A percentile compares a stretch with the other conserved stretches of the same genome.
These are phyloP conservation scores for Populus euphratica DNA, from an alignment of 345 rosid species.

Conservation along the genomic window DNA sequence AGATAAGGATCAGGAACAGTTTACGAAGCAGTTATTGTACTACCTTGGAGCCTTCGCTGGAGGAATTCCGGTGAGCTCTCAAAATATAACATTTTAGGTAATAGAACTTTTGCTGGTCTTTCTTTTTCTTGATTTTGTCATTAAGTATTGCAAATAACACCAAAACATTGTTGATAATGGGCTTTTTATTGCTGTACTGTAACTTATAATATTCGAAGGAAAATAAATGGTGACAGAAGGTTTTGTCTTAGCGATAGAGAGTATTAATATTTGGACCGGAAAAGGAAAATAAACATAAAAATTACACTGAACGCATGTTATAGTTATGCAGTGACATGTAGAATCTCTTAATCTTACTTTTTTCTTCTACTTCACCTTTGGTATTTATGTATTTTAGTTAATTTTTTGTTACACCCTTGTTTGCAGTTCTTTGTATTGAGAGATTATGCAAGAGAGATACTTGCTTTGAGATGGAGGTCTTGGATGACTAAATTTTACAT, in stretches of 20 bases:
- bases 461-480: slow-evolving; percentile 87
- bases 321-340: no score
- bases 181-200: no score
- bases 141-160: background rate
- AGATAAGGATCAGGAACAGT: slow-evolving; percentile 95
- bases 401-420: background rate
- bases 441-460: slow-evolving; percentile 83
- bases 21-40: slow-evolving; percentile 76
- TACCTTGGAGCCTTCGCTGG: slow-evolving; percentile 85
- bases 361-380: no score
- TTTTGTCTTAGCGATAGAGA: no score
- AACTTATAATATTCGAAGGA: no score
- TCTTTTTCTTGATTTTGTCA: background rate
- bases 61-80: slow-evolving; percentile 89
- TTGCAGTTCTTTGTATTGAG: slow-evolving; percentile 83
- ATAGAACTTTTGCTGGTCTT: slow-evolving; percentile 8
- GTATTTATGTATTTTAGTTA: no score
- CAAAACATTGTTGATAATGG: no score
- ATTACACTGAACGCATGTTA: no score
- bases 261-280: no score
- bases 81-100: slow-evolving; percentile 24
- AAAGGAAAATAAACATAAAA: no score
- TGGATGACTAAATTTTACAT: slow-evolving; percentile 94
- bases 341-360: no score
- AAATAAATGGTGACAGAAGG: no score